Evolutionary conservation across 2,329 filamentous ascomycete species (phyloP).

Genomic region (Alternaria burnsii): DNA sequence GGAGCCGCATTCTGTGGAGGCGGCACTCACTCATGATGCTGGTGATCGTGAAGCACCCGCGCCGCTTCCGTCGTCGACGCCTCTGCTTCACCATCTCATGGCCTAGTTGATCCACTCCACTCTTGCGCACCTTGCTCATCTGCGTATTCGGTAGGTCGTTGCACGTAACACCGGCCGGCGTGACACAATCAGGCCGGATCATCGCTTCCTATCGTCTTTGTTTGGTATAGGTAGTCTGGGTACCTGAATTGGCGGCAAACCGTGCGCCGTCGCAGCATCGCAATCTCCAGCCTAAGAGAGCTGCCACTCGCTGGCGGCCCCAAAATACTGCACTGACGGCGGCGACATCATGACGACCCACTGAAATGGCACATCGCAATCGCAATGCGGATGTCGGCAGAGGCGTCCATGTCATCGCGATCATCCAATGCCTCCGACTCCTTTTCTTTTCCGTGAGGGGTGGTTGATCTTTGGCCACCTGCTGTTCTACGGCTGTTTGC

Average conservation of each 20-base stretch:
- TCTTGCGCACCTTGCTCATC: slow-evolving; percentile 2
- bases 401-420: slow-evolving; percentile 5
- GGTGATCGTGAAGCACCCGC: slow-evolving; percentile 13
- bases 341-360: slow-evolving; percentile 9
- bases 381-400: slow-evolving; percentile 12
- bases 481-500: slow-evolving; percentile 1
- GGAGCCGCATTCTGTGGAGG: slow-evolving; percentile 8
- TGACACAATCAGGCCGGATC: slow-evolving; percentile 16
- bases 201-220: slow-evolving; percentile 1
- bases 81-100: neutral
- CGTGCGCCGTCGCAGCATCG: slow-evolving; percentile 11
- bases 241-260: slow-evolving; percentile 6
- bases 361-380: slow-evolving; percentile 13
- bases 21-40: slow-evolving; percentile 3
- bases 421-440: neutral
- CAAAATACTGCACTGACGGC: neutral
- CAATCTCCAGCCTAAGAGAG: slow-evolving; percentile 8
- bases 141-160: slow-evolving; percentile 7
- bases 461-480: slow-evolving; percentile 1
- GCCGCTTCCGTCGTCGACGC: slow-evolving; percentile 7
- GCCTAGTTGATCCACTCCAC: slow-evolving; percentile 15
- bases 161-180: slow-evolving; percentile 10
- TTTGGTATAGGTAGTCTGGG: slow-evolving; percentile 5
- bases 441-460: slow-evolving; percentile 3
- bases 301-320: slow-evolving; percentile 1